These are phyloP conservation scores for Cladorrhinum samala DNA, from an alignment of 495 filamentous ascomycete species.

Conservation along the genomic window DNA sequence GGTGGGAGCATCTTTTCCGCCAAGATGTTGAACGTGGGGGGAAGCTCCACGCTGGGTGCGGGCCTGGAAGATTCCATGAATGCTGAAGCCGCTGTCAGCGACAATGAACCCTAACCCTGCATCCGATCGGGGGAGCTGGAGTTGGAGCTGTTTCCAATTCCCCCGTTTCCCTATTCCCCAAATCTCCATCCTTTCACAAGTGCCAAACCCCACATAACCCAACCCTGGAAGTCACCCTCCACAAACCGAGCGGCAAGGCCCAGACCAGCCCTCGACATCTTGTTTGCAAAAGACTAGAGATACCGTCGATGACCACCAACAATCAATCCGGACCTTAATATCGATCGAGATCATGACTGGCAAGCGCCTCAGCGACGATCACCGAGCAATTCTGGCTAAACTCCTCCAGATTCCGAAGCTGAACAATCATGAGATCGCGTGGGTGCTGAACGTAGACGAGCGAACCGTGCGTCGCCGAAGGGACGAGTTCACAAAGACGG, in stretches of 20 bases:
- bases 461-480: conserved; percentile 23
- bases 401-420: conserved; percentile 21
- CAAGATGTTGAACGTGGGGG: not conserved
- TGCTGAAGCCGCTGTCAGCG: not conserved
- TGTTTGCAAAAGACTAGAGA: conserved; percentile 3
- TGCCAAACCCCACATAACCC: not conserved
- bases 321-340: not conserved
- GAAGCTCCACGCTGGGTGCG: not conserved
- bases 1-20: not conserved
- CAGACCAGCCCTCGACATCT: not conserved
- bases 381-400: conserved; percentile 13
- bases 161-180: no score
- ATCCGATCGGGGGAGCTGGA: no score
- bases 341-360: conserved; percentile 17
- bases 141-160: no score
- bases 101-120: not conserved
- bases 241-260: not conserved
- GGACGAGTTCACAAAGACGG: conserved; percentile 16
- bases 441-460: conserved; percentile 17
- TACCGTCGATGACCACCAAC: not conserved
- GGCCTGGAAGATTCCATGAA: not conserved
- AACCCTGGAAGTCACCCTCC: not conserved
- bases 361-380: conserved; percentile 19
- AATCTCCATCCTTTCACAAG: no score
- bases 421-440: conserved; percentile 24